A percentile compares a stretch with the other conserved stretches of the same genome.
Evolutionary conservation across 768 basidiomycete species (phyloP).

Genomic region (Floccularia luteovirens): DNA sequence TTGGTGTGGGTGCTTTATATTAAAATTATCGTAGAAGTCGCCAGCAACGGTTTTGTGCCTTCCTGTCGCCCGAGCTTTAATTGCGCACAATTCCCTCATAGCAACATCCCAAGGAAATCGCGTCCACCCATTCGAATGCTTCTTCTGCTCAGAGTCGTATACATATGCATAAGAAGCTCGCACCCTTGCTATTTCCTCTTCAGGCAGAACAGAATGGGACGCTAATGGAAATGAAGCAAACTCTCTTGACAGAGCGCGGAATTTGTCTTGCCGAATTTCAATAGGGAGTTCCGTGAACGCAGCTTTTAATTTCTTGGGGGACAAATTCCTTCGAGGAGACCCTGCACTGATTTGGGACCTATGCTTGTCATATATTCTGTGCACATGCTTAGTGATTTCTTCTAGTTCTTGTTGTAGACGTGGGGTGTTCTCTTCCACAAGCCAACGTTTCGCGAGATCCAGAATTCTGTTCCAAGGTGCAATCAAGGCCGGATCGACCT

Average conservation of each 20-base stretch:
- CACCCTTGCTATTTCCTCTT: conserved; percentile 23
- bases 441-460: conserved; percentile 13
- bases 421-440: conserved; percentile 10
- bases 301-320: conserved; percentile 12
- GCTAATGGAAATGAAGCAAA: conserved; percentile 25
- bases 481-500: conserved; percentile 20
- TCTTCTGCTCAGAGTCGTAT: conserved; percentile 19
- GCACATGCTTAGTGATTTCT: conserved; percentile 33
- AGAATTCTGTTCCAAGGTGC: conserved; percentile 23
- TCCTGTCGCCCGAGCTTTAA: conserved; percentile 39
- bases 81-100: conserved; percentile 40
- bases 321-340: conserved; percentile 9
- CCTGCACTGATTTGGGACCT: conserved; percentile 13
- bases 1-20: conserved; percentile 19
- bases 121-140: conserved; percentile 13
- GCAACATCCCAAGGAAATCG: conserved; percentile 43
- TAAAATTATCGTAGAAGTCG: conserved; percentile 37
- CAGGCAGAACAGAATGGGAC: conserved; percentile 18
- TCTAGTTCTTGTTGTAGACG: conserved; percentile 24
- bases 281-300: conserved; percentile 31
- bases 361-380: conserved; percentile 20
- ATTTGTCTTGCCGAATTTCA: conserved; percentile 41
- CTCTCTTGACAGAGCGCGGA: conserved; percentile 36
- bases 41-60: conserved; percentile 31
- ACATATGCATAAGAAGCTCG: conserved; percentile 53